These are phyloP conservation scores for Pestalotiopsis sp. DNA, from an alignment of 2,329 filamentous ascomycete species.

Conservation along the genomic window DNA sequence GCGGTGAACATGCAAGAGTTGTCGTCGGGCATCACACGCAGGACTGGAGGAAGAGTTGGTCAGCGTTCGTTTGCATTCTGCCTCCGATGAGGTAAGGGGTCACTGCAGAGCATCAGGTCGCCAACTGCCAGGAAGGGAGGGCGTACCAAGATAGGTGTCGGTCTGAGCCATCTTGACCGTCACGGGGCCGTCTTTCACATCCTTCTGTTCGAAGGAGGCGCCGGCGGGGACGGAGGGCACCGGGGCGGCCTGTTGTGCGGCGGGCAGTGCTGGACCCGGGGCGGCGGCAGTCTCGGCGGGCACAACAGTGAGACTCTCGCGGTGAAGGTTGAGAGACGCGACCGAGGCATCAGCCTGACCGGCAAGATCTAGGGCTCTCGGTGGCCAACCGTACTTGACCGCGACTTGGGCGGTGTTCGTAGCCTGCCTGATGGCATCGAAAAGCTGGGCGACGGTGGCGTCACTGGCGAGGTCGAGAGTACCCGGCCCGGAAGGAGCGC, in stretches of 20 bases:
- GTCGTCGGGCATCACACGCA: conserved; percentile 95
- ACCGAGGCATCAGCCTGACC: conserved; percentile 46
- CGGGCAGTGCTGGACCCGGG: conserved; percentile 8
- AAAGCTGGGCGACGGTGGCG: conserved; percentile 66
- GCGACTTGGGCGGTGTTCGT: conserved; percentile 70
- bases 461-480: conserved; percentile 70
- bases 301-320: conserved; percentile 55
- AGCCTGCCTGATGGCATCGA: conserved; percentile 62
- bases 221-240: neutral
- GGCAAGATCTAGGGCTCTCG: conserved; percentile 67
- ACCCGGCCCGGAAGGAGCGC: conserved; percentile 73
- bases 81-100: neutral
- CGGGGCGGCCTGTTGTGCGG: conserved; percentile 13
- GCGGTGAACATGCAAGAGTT: conserved; percentile 95
- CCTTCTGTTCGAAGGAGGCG: conserved; percentile 22
- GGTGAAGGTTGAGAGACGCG: conserved; percentile 51
- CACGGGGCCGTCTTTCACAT: conserved; percentile 17
- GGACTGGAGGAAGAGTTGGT: conserved; percentile 49
- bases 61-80: neutral
- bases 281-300: conserved; percentile 36
- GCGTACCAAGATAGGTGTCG: conserved; percentile 14
- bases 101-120: neutral
- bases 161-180: conserved; percentile 12
- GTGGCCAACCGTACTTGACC: conserved; percentile 85
- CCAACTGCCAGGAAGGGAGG: neutral